Evolutionary conservation across 1,139 yeast species (phyloP).

Genomic region (Yamadazyma aaseri): DNA sequence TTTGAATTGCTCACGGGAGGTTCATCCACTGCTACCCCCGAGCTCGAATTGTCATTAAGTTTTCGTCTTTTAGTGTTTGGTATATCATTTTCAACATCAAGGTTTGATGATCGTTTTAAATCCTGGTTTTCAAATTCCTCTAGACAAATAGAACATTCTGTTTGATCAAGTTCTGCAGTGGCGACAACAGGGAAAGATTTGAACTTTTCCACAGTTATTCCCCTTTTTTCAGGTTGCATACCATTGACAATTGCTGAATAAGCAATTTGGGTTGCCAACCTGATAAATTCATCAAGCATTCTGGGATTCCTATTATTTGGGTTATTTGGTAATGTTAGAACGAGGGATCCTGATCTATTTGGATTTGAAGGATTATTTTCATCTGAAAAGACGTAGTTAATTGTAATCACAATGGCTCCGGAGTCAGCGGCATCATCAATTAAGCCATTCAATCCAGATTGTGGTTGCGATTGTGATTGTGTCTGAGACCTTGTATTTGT

Average conservation of each 20-base stretch:
- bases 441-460: too few relatives aligned
- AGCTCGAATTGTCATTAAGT: slow-evolving; percentile 8
- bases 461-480: too few relatives aligned
- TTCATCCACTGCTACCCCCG: background rate
- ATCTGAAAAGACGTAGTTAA: slow-evolving; percentile 46
- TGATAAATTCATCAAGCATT: slow-evolving; percentile 54
- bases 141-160: slow-evolving; percentile 66
- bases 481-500: too few relatives aligned
- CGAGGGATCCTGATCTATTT: slow-evolving; percentile 52
- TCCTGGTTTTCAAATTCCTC: slow-evolving; percentile 43
- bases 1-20: background rate
- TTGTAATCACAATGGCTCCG: slow-evolving; percentile 41
- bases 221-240: slow-evolving; percentile 37
- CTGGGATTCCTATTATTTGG: slow-evolving; percentile 55
- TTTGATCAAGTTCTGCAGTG: slow-evolving; percentile 27
- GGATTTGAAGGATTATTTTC: slow-evolving; percentile 41
- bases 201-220: slow-evolving; percentile 54
- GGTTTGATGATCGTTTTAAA: background rate
- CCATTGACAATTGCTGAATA: slow-evolving; percentile 55
- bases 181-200: slow-evolving; percentile 42
- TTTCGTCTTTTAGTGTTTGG: slow-evolving; percentile 13
- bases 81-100: background rate
- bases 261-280: slow-evolving; percentile 70
- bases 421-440: slow-evolving; percentile 14
- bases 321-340: slow-evolving; percentile 64